phyloP scores from a whole-genome alignment of 179 eudicot species.

The Monotropa hypopitys region DNA sequence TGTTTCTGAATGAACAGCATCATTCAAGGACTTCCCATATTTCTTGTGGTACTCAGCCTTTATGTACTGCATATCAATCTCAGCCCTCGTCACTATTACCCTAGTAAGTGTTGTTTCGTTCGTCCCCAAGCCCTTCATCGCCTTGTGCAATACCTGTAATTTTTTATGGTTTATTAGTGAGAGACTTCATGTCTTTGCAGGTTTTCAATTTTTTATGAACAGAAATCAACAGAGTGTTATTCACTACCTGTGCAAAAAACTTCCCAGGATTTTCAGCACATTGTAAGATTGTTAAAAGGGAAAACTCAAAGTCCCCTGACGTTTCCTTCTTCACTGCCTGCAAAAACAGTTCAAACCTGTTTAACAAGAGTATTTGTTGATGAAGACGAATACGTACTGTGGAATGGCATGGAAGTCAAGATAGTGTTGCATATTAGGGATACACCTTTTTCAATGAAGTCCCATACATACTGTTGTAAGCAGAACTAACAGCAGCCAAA shows the following conservation, averaged over 20 bases:
- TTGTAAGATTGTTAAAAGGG: constrained; percentile 40
- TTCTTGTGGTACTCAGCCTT: constrained; percentile 70
- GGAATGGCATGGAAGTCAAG: background rate
- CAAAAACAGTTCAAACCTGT: background rate
- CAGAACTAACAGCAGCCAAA: constrained; percentile 49
- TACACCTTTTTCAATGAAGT: constrained; percentile 59
- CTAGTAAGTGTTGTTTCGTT: constrained; percentile 48
- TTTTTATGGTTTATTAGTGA: background rate
- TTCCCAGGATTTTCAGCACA: constrained; percentile 45
- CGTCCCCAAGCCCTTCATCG: constrained; percentile 88
- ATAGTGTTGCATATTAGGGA: background rate
- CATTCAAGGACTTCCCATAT: constrained; percentile 48
- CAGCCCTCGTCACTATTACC: constrained; percentile 65
- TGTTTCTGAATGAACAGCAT: constrained; percentile 71
- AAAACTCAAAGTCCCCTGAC: constrained; percentile 40
- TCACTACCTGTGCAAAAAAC: constrained; percentile 50
- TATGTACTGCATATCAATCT: constrained; percentile 71
- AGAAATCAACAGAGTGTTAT: background rate
- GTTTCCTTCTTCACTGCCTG: constrained; percentile 84
- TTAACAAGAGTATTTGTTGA: background rate
- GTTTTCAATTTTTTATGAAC: background rate
- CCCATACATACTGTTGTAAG: constrained; percentile 44
- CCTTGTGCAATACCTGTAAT: constrained; percentile 47
- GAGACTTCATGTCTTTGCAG: background rate
- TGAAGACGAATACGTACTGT: background rate